Evolutionary conservation across 163 green algal genomes (phyloP), one percentile per base, ranked within the genome.

Genomic region (Chloroidium sp.): DNA sequence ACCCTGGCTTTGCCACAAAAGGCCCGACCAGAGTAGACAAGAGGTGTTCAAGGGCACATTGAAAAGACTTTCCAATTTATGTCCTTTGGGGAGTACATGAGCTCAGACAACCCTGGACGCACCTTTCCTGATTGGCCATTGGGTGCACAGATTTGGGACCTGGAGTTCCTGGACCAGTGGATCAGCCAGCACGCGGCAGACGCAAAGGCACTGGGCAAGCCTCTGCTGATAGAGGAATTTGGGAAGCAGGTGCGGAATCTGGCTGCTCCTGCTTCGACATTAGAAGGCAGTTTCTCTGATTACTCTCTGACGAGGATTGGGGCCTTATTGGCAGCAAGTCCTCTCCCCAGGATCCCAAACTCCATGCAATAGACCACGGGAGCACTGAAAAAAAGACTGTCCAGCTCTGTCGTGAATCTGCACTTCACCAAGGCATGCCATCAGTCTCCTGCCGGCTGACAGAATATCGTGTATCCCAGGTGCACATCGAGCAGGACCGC

Each of bases 151-250:
- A 80, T 61, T 36, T 83, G 75, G 80, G 80, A 80, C 60, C 61
- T 84, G 59, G 76, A 84, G 6, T 84, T 84, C 61, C 58, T 84
- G 12, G 75, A 84, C 62, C 1, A 69, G 3, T 86, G 82, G 82
- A 82, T 86, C 62, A 62, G 78, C 69, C 69, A 76, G 75, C 82
- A 86, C 69, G 79, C 76, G 59, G 69, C 59, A 1, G 77, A 86
- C 62, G 79, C 82, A 57, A 68, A 60, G 2, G 58, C 57, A 2
- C 79, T 90, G 62, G 82, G 82, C 74, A 90, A 90, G 80, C 84
- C 86, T 4, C 76, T 87, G 13, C n/a, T 90, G 64, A 64, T 90
- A n/a, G 79, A 87, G 80, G 86, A 90, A 78, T 90, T 88, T 79
- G 86, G 84, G 72, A 88, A 88, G 78, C 77, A 76, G 64, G 4